Percentiles rank a stretch among this genome's conserved stretches.
Evolutionary conservation across 192 early-diverging fungal genomes (phyloP).

Genomic region (Pilaira anomala): DNA sequence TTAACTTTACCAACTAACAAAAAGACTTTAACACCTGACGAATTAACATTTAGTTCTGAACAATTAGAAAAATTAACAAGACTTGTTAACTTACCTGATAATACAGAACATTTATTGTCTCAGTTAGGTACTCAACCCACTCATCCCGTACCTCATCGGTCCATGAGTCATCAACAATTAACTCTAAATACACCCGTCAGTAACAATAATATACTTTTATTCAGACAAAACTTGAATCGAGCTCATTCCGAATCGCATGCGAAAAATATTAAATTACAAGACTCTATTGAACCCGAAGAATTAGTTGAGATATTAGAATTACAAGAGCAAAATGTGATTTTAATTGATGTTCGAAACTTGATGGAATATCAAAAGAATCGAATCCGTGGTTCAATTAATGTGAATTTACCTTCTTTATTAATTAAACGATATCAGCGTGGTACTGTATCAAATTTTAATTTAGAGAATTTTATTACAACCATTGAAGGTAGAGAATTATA

Average conservation of each 20-base stretch:
- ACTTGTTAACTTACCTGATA: not conserved
- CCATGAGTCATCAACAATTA: constrained; percentile 16
- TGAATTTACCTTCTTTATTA: constrained; percentile 51
- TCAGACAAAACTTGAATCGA: not conserved
- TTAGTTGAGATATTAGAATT: not conserved
- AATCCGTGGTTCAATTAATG: constrained; percentile 42
- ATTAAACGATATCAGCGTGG: constrained; percentile 50
- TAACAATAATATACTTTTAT: too few species aligned
- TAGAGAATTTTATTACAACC: constrained; percentile 53
- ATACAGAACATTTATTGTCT: not conserved
- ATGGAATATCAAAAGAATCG: constrained; percentile 21
- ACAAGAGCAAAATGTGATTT: not conserved
- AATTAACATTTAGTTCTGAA: constrained; percentile 33
- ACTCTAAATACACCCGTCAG: too few species aligned
- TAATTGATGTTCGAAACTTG: constrained; percentile 34
- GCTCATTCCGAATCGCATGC: constrained; percentile 5
- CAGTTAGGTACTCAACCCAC: not conserved
- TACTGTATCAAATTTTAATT: constrained; percentile 46
- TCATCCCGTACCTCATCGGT: constrained; percentile 7
- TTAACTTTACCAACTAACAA: constrained; percentile 18
- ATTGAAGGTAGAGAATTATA: constrained; percentile 39
- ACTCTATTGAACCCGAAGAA: not conserved
- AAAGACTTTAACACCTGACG: constrained; percentile 27
- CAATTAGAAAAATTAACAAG: not conserved
- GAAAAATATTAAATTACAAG: not conserved